Base-by-base conservation (phyloP, 164 flowering plant genomes). In the Akebia trifoliata region DNA sequence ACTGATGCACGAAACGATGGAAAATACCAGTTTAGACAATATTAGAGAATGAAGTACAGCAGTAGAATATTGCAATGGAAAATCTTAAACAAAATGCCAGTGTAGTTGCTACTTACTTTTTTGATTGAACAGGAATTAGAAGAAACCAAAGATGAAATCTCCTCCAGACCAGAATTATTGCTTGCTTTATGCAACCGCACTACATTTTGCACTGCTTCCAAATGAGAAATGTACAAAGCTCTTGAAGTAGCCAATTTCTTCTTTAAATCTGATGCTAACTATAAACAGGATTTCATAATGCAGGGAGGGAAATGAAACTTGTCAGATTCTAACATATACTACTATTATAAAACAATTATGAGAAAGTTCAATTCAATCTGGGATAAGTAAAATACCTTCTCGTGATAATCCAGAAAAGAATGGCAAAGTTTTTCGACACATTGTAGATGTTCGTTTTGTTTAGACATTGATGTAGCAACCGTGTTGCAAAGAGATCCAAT, bases 131-230 rank as follows among this genome's bases (percentile, higher is more conserved):
- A 56, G 43, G 74, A 73, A 78, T 66, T 73, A 11, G 78, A 67
- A 53, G 81, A 59, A 50, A 80, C 78, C 71, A 67, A 66, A 49
- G 82, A 60, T 12, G 83, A 77, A 7, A 88, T 72, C 54, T 94
- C 96, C 47, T 90, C 99, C 31, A 94, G 65, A 28, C 69, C 61
- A 59, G 91, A 90, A 76, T 85, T 81, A 30, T 71, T 68, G 66
- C 74, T 70, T 4, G 97, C 85, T 65, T 78, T 86, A 65, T 90
- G 96, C 83, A 88, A 70, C 24, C 83, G 81, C 28, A 88, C 96
- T 50, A 86, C 88, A 77, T 94, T 90, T 78, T 88, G 93, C 47
- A 84, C 63, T 4, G 83, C 95, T 77, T 90, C 96, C 49, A 94
- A 55, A 64, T 90, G 95, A 42, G 95, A 90, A 34, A 76, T 52